Conservation (phyloP, 2,329 filamentous ascomycete genomes). For the Xylariaceae sp. region DNA sequence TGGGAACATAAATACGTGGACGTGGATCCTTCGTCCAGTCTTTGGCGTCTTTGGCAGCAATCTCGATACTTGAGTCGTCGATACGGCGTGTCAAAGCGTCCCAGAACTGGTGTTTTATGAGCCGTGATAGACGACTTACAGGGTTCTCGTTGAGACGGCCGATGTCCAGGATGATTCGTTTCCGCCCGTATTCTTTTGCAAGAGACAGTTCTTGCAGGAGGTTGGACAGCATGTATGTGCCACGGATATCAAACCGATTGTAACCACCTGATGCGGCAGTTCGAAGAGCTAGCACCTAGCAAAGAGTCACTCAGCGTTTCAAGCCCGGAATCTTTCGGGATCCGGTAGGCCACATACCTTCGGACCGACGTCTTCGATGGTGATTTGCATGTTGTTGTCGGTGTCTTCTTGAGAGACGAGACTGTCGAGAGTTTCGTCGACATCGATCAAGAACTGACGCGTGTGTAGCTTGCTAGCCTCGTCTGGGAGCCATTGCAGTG, state of each 20-base stretch:
- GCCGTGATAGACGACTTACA: conserved; percentile 75
- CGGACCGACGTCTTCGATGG: conserved; percentile 89
- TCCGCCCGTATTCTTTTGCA: conserved; percentile 83
- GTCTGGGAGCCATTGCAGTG: conserved; percentile 47
- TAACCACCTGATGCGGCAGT: conserved; percentile 81
- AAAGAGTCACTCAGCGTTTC: conserved; percentile 8
- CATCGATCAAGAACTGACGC: conserved; percentile 79
- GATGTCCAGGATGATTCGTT: conserved; percentile 87
- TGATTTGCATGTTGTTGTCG: conserved; percentile 93
- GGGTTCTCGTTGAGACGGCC: conserved; percentile 91
- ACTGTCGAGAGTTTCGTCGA: conserved; percentile 74
- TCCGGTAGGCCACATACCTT: conserved; percentile 50
- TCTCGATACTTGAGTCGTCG: conserved; percentile 79
- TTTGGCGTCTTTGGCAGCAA: conserved; percentile 85
- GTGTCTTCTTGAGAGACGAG: conserved; percentile 85
- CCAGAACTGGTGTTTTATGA: conserved; percentile 92
- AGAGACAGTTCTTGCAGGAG: conserved; percentile 90
- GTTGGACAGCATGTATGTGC: conserved; percentile 96
- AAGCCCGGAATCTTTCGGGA: neutral
- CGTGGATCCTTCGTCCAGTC: conserved; percentile 89
- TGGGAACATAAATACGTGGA: conserved; percentile 86
- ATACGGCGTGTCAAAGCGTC: conserved; percentile 82
- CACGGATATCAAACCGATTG: conserved; percentile 84
- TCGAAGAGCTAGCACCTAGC: conserved; percentile 70
- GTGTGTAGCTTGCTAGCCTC: conserved; percentile 59